A percentile compares a stretch with the other conserved stretches of the same genome.
phyloP scores from a whole-genome alignment of 495 filamentous ascomycete genomes.

The Acidomyces sp. region DNA sequence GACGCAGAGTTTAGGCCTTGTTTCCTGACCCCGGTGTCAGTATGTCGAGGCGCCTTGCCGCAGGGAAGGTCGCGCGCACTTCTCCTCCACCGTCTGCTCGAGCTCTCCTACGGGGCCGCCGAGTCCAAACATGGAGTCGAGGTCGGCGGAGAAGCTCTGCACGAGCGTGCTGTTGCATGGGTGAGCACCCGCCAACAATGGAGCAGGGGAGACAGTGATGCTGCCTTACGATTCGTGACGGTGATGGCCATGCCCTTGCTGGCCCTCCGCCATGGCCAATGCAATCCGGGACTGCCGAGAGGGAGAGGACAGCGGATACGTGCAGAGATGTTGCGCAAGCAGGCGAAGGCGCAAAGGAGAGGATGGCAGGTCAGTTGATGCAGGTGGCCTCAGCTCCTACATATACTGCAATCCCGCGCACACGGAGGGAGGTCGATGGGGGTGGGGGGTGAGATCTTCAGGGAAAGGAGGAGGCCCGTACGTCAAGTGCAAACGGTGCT shows the following conservation, averaged over 20 bases:
- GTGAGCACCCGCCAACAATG: conserved; percentile 7
- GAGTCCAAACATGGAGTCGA: conserved; percentile 72
- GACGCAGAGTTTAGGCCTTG: conserved; percentile 57
- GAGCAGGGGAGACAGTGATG: conserved; percentile 29
- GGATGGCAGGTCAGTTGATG: too few relatives aligned
- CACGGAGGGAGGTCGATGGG: neutral
- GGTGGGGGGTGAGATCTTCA: neutral
- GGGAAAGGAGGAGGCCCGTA: too few relatives aligned
- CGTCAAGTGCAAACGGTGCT: too few relatives aligned
- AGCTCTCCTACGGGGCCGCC: conserved; percentile 60
- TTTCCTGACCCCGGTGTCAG: conserved; percentile 40
- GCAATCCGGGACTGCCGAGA: neutral
- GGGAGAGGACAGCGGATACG: neutral
- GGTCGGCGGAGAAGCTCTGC: conserved; percentile 67
- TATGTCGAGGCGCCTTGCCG: neutral
- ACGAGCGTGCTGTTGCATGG: conserved; percentile 58
- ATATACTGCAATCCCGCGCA: neutral
- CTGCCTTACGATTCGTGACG: conserved; percentile 81
- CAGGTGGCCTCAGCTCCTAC: neutral
- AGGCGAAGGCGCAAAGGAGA: neutral
- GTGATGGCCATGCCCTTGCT: neutral
- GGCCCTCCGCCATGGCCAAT: conserved; percentile 3
- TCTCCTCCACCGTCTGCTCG: conserved; percentile 64
- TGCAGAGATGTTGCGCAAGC: neutral
- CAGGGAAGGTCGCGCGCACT: conserved; percentile 49